Conservation (phyloP, 129 eudicot genomes). For the Flaveria bidentis region DNA sequence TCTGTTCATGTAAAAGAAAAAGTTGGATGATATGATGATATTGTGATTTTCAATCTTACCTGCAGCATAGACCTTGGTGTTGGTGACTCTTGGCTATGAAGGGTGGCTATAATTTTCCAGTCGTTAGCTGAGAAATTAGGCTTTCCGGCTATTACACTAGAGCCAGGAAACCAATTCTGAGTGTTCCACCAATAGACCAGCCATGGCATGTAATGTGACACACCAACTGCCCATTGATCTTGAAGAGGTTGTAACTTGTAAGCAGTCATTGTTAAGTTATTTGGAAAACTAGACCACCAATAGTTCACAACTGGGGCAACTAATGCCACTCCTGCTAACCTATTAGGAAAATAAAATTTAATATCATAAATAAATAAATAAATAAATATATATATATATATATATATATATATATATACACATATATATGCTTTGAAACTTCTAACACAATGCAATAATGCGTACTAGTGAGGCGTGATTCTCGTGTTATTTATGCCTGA, state of each 20-base stretch:
- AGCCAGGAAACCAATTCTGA: constrained; percentile 62
- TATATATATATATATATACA: too few species aligned
- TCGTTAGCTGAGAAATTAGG: constrained; percentile 52
- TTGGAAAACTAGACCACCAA: constrained; percentile 80
- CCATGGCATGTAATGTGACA: constrained; percentile 68
- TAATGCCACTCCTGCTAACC: constrained; percentile 71
- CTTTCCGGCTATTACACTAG: constrained; percentile 59
- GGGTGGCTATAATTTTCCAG: constrained; percentile 41
- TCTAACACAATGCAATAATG: too few species aligned
- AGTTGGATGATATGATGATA: too few species aligned
- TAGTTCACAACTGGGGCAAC: constrained; percentile 80
- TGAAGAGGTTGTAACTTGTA: constrained; percentile 44
- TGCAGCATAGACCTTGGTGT: neutral
- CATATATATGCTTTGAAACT: too few species aligned
- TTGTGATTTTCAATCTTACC: constrained; percentile 9
- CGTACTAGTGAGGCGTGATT: too few species aligned
- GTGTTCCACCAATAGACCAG: constrained; percentile 90
- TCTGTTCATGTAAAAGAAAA: too few species aligned
- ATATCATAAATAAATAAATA: too few species aligned
- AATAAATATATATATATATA: too few species aligned
- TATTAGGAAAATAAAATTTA: neutral
- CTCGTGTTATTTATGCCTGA: too few species aligned
- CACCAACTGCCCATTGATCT: constrained; percentile 75
- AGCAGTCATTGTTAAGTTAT: constrained; percentile 51
- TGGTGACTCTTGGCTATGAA: neutral